These are phyloP conservation scores for Sphagnum magellanicum DNA, from an alignment of 228 moss, liverwort and hornwort genomes.

Conservation along the genomic window DNA sequence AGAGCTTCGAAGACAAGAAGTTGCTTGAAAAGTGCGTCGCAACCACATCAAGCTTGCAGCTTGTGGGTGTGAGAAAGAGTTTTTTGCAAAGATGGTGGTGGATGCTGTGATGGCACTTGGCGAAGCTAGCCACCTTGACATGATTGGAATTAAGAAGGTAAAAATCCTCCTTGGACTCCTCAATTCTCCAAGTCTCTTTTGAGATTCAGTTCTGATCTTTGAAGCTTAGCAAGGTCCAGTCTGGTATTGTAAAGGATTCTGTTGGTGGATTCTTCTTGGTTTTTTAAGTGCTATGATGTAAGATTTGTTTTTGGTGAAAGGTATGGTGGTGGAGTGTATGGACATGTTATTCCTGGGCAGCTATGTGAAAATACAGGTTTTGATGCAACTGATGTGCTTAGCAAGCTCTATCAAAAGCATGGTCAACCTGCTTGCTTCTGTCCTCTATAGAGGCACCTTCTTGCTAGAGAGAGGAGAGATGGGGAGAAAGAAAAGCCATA, in stretches of 20 bases:
- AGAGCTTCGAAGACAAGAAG: constrained; percentile 84
- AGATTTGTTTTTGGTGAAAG: constrained; percentile 89
- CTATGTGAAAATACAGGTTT: constrained; percentile 98
- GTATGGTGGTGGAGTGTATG: constrained; percentile 33
- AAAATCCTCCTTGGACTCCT: too few species aligned
- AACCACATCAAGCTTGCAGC: constrained; percentile 87
- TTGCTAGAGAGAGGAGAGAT: neutral
- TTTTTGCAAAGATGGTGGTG: constrained; percentile 98
- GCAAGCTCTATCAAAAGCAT: constrained; percentile 96
- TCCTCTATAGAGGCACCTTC: too few species aligned
- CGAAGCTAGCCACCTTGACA: constrained; percentile 66
- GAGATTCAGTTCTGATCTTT: too few species aligned
- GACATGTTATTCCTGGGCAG: constrained; percentile 92
- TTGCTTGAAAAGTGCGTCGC: constrained; percentile 89
- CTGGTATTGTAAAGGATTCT: neutral
- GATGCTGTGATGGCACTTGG: constrained; percentile 88
- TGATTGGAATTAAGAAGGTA: constrained; percentile 98
- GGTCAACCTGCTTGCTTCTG: constrained; percentile 15
- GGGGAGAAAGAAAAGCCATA: neutral
- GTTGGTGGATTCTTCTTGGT: constrained; percentile 11
- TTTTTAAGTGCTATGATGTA: constrained; percentile 97
- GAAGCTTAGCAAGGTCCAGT: too few species aligned
- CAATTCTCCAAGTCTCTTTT: too few species aligned
- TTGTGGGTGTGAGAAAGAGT: constrained; percentile 94
- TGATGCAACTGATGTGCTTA: constrained; percentile 94